Percentiles rank a stretch among this genome's conserved stretches.
Conservation (phyloP, 768 basidiomycete species). For the Mycena epipterygia region DNA sequence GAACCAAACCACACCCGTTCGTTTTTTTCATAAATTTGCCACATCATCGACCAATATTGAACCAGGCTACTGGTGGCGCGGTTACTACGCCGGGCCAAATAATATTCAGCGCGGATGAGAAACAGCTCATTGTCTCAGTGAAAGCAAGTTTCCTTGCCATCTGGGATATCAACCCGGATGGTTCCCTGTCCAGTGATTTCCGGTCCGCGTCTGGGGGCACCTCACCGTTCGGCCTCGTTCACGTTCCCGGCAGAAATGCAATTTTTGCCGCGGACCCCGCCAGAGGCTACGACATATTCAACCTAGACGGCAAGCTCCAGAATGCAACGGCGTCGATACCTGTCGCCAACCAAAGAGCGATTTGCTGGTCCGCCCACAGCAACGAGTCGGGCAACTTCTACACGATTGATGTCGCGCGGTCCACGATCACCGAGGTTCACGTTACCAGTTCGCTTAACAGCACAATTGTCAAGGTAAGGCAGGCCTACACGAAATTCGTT, state of each 20-base stretch:
- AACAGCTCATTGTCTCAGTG: conserved; percentile 48
- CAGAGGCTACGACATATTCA: conserved; percentile 33
- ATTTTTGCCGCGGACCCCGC: conserved; percentile 30
- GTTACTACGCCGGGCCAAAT: conserved; percentile 42
- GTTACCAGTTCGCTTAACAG: conserved; percentile 26
- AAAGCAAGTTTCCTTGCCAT: conserved; percentile 52
- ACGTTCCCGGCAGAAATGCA: conserved; percentile 26
- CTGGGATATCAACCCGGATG: conserved; percentile 48
- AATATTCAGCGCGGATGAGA: conserved; percentile 48
- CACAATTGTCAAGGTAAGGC: conserved; percentile 23
- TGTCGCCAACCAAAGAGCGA: conserved; percentile 34
- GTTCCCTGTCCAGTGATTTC: conserved; percentile 46
- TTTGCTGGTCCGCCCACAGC: conserved; percentile 42
- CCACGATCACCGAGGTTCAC: conserved; percentile 38
- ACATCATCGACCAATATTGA: neutral
- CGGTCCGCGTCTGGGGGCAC: conserved; percentile 42
- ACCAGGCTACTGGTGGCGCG: conserved; percentile 31
- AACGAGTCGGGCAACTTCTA: conserved; percentile 42
- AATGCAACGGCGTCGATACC: conserved; percentile 5
- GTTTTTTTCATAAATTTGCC: conserved; percentile 21
- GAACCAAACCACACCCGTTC: conserved; percentile 35
- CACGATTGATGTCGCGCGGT: conserved; percentile 39
- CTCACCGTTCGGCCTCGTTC: conserved; percentile 47
- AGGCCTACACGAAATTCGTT: neutral
- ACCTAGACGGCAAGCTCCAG: conserved; percentile 1